Evolutionary conservation across 495 filamentous ascomycete genomes (phyloP).

Genomic region (Hypoxylon fragiforme): DNA sequence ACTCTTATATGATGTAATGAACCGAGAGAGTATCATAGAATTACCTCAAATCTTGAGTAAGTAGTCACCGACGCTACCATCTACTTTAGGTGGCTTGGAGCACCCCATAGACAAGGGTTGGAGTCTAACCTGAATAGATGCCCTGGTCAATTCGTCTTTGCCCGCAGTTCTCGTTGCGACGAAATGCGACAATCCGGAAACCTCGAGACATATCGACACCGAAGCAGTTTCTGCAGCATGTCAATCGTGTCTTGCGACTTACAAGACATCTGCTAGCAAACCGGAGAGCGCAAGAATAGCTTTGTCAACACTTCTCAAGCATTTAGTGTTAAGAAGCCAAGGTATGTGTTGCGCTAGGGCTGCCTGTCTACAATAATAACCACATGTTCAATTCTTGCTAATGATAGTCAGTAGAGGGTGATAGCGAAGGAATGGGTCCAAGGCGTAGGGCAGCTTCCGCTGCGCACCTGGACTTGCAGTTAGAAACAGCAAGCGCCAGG

Average conservation of each 20-base stretch:
- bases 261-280: constrained; percentile 69
- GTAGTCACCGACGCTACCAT: constrained; percentile 36
- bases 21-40: constrained; percentile 67
- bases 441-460: constrained; percentile 53
- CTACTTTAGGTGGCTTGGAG: constrained; percentile 2
- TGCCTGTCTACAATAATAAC: neutral
- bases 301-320: constrained; percentile 72
- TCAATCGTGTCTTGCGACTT: constrained; percentile 66
- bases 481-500: constrained; percentile 46
- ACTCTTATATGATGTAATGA: constrained; percentile 83
- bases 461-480: constrained; percentile 54
- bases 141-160: constrained; percentile 64
- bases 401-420: constrained; percentile 24
- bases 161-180: constrained; percentile 79
- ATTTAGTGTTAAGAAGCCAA: constrained; percentile 63
- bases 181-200: constrained; percentile 76
- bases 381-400: constrained; percentile 6
- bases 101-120: no score
- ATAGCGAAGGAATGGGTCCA: constrained; percentile 27
- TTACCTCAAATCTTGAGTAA: constrained; percentile 73
- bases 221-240: constrained; percentile 61
- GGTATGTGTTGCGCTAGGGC: constrained; percentile 56
- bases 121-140: no score
- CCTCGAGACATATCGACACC: constrained; percentile 61
- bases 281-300: constrained; percentile 78